phyloP scores from a whole-genome alignment of 2,329 filamentous ascomycete genomes.

The Colletotrichum camelliae region DNA sequence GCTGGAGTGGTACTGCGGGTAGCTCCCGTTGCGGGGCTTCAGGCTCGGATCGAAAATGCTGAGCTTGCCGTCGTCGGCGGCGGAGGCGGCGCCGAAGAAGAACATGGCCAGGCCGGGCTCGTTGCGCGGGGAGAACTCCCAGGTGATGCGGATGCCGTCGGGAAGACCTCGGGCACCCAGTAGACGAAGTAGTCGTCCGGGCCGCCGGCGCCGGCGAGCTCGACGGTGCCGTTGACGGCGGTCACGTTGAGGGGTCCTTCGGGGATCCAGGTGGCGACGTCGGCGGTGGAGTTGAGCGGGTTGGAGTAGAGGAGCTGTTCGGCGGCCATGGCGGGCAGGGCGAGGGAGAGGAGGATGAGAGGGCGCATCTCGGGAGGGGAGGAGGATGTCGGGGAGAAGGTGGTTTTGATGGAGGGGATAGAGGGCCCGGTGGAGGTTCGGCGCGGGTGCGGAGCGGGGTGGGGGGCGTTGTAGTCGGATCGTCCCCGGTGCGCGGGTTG shows the following conservation, averaged over 20 bases:
- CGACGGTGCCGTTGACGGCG: conserved; percentile 30
- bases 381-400: not conserved
- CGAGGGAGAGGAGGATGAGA: not conserved
- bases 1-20: conserved; percentile 27
- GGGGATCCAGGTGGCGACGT: conserved; percentile 31
- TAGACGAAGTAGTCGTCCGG: conserved; percentile 35
- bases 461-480: not conserved
- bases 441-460: not conserved
- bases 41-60: conserved; percentile 31
- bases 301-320: conserved; percentile 34
- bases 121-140: conserved; percentile 34
- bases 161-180: conserved; percentile 36
- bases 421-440: not conserved
- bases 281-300: conserved; percentile 29
- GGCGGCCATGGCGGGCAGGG: conserved; percentile 9
- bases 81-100: conserved; percentile 35
- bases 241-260: conserved; percentile 32
- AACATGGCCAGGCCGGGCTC: conserved; percentile 38
- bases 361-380: not conserved
- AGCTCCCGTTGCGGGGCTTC: conserved; percentile 28
- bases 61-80: conserved; percentile 25
- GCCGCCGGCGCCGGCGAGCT: conserved; percentile 29
- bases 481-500: not conserved
- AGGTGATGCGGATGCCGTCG: conserved; percentile 34
- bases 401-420: not conserved